Conservation (phyloP, 208 protist species). For the Jaenimonas drosophilae region DNA sequence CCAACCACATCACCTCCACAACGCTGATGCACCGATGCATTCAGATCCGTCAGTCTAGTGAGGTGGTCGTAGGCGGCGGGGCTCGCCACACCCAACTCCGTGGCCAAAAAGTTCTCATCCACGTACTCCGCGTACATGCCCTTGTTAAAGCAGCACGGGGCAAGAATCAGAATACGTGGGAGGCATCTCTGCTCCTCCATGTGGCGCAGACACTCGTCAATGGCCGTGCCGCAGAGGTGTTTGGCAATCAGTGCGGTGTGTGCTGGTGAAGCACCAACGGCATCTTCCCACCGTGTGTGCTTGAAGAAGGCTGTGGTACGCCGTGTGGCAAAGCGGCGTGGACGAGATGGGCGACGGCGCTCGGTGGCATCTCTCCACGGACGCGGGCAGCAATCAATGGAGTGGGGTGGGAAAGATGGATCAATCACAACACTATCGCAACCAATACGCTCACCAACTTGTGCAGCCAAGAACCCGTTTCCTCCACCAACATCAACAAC, state of each 20-base stretch:
- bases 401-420: constrained; percentile 51
- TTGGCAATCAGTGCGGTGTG: constrained; percentile 57
- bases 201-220: constrained; percentile 56
- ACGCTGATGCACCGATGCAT: constrained; percentile 36
- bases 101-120: constrained; percentile 26
- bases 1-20: neutral
- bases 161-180: constrained; percentile 53
- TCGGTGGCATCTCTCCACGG: constrained; percentile 37
- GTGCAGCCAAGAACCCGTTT: constrained; percentile 69
- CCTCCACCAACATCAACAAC: constrained; percentile 77
- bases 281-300: constrained; percentile 33
- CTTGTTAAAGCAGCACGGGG: constrained; percentile 74
- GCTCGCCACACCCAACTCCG: constrained; percentile 17
- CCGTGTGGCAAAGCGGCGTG: constrained; percentile 17
- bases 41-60: constrained; percentile 65
- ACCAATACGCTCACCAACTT: constrained; percentile 40
- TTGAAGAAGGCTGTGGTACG: constrained; percentile 31
- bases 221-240: constrained; percentile 71
- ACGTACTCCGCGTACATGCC: constrained; percentile 45
- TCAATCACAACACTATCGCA: constrained; percentile 66
- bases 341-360: constrained; percentile 13
- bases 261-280: constrained; percentile 17
- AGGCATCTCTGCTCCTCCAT: constrained; percentile 32
- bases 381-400: constrained; percentile 58
- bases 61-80: constrained; percentile 19